Base-by-base conservation (phyloP, 2,329 filamentous ascomycete species). In the Chrysoporthe puriensis region DNA sequence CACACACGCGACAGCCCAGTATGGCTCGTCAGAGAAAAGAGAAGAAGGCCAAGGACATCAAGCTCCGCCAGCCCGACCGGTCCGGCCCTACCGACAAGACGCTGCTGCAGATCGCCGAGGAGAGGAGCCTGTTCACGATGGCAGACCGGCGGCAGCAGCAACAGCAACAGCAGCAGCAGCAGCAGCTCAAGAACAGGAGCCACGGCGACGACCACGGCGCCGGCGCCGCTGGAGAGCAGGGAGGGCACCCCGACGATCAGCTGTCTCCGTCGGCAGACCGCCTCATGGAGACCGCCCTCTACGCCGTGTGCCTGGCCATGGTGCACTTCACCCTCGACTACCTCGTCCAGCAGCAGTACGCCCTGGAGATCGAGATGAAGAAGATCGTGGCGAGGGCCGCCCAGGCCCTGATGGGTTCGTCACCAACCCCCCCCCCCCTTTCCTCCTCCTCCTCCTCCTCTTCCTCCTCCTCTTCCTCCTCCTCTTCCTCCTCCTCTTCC, bases 301-400 rank as follows among this genome's bases (percentile, higher is more conserved):
- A 86, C 85, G 84, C 82, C 7, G 79, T 87, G 13, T 88, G 88
- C 70, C 79, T 96, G 73, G 83, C 87, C 14, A 91, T 90, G 82
- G 79, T 94, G 62, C 91, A 95, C 76, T 89, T 94, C 72, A 93
- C 90, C 0, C 84, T 96, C 63, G 92, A 95, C 75, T 88, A 94
- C 48, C 82, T 96, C 13, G 91, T 94, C 32, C 91, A 93, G 76
- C 85, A 90, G 72, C 92, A 96, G 78, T 96, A 93, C 74, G 87
- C 88, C n/a, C 83, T 88, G 70, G 84, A 88, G 2, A 83, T 94
- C 2, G 76, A 84, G 3, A 93, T 89, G 88, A 66, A 74, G 0
- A 77, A 81, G 34, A 84, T 93, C 2, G 72, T 83, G 14, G 74
- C 74, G 62, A 84, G 90, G 59, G 83, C 88, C 1, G 74, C 79